Percentiles rank a stretch among this genome's conserved stretches.
Conservation (phyloP, 805 yeast genomes). For the Hanseniaspora pseudoguilliermondii region DNA sequence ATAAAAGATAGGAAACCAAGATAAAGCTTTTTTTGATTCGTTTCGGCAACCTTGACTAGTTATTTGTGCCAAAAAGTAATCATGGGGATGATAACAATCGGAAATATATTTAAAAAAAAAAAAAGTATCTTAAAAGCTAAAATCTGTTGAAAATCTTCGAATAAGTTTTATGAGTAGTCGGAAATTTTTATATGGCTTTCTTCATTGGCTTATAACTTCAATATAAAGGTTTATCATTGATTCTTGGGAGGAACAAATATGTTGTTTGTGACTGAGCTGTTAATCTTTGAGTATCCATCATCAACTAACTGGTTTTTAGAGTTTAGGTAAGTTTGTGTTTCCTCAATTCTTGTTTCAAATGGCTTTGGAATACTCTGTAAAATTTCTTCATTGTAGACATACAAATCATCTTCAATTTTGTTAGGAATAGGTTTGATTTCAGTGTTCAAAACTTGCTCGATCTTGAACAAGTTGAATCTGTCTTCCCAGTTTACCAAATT, state of each 20-base stretch:
- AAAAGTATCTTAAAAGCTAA: too few species aligned
- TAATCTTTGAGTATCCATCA: slow-evolving; percentile 15
- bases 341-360: slow-evolving; percentile 51
- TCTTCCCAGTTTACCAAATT: slow-evolving; percentile 95
- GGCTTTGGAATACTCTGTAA: slow-evolving; percentile 69
- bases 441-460: slow-evolving; percentile 94
- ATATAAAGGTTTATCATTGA: neutral
- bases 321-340: slow-evolving; percentile 21
- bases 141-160: too few species aligned
- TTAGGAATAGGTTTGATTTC: slow-evolving; percentile 95
- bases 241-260: slow-evolving; percentile 9
- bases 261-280: slow-evolving; percentile 16
- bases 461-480: slow-evolving; percentile 80
- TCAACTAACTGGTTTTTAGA: slow-evolving; percentile 14
- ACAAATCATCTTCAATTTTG: slow-evolving; percentile 75
- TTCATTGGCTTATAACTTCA: too few species aligned
- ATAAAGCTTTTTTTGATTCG: too few species aligned
- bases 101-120: too few species aligned
- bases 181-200: too few species aligned
- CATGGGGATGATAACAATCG: too few species aligned
- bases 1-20: too few species aligned
- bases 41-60: too few species aligned
- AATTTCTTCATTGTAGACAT: slow-evolving; percentile 58
- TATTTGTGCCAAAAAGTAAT: too few species aligned
- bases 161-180: too few species aligned